phyloP scores from a whole-genome alignment of 495 filamentous ascomycete species.

The Elaphomyces granulatus region DNA sequence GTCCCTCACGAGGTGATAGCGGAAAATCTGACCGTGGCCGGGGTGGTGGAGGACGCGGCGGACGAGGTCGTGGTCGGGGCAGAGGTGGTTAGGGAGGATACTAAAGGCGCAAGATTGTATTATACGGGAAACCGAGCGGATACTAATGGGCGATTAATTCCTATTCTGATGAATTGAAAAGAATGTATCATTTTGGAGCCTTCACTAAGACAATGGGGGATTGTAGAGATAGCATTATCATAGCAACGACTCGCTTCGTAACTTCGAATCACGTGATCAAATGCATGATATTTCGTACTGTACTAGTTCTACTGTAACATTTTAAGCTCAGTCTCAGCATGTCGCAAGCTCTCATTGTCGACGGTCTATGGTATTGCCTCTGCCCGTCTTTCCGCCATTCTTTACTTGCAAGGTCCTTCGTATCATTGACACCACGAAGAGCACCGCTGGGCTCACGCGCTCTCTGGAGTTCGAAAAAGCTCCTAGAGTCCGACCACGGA shows the following conservation, averaged over 20 bases:
- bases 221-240: too few relatives aligned
- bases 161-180: too few relatives aligned
- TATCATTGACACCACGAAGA: not conserved
- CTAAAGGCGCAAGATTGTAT: too few relatives aligned
- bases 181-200: too few relatives aligned
- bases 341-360: constrained; percentile 34
- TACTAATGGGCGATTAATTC: too few relatives aligned
- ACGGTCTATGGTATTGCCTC: constrained; percentile 54
- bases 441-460: not conserved
- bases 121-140: too few relatives aligned
- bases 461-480: not conserved
- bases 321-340: too few relatives aligned
- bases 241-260: too few relatives aligned
- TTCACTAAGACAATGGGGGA: too few relatives aligned
- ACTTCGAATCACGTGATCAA: too few relatives aligned
- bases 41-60: constrained; percentile 32
- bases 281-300: too few relatives aligned
- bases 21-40: constrained; percentile 40
- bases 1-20: constrained; percentile 47
- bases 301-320: too few relatives aligned
- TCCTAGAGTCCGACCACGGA: not conserved
- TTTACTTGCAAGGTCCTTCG: constrained; percentile 7
- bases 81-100: constrained; percentile 33
- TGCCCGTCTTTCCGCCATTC: constrained; percentile 39
- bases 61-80: constrained; percentile 38